phyloP scores from a whole-genome alignment of 2,329 filamentous ascomycete genomes.

The Microsporum audouinii region DNA sequence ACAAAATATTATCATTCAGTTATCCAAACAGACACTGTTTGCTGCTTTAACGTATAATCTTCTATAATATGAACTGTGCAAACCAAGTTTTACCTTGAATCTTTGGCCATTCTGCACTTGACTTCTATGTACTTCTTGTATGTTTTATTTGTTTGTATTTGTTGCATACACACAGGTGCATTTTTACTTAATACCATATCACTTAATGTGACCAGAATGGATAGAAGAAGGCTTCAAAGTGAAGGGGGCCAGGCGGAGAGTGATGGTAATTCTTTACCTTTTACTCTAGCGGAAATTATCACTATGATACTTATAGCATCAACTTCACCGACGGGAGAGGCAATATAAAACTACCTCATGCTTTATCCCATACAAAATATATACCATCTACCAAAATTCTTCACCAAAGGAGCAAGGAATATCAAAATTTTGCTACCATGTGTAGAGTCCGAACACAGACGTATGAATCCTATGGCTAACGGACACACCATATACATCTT shows the following conservation, averaged over 20 bases:
- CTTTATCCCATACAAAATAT: background rate
- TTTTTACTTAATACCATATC: background rate
- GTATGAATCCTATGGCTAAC: constrained; percentile 13
- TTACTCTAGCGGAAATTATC: background rate
- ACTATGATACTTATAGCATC: background rate
- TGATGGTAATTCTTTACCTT: background rate
- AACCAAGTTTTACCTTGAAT: background rate
- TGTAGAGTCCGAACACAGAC: constrained; percentile 13
- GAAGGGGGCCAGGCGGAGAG: no score
- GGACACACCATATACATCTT: constrained; percentile 13
- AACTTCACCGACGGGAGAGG: background rate
- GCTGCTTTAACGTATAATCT: no score
- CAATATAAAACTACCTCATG: background rate
- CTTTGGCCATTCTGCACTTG: background rate
- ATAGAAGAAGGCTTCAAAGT: no score
- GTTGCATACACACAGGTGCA: no score
- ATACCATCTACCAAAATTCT: background rate
- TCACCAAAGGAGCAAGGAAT: no score
- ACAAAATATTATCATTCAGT: background rate
- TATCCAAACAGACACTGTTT: no score
- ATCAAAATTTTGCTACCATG: constrained; percentile 6
- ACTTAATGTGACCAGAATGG: no score
- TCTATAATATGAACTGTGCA: background rate
- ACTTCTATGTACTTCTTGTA: background rate
- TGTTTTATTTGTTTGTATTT: background rate